phyloP scores from a whole-genome alignment of 164 flowering plant genomes.

The Umbellularia californica region DNA sequence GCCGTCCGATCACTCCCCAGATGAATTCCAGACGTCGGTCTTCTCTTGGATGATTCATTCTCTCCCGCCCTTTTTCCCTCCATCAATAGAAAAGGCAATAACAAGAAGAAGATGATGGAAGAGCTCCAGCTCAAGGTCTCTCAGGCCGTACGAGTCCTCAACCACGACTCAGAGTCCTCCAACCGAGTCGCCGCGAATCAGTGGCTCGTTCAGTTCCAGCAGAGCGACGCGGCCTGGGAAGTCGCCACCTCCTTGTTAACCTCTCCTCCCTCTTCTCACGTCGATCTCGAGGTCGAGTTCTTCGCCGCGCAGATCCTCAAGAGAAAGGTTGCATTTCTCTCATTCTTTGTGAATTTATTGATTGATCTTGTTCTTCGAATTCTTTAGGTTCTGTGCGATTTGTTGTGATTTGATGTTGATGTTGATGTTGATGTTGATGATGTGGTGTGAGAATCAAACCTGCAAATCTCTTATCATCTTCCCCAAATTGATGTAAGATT shows the following conservation, averaged over 20 bases:
- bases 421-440: no score
- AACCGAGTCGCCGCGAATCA: slow-evolving; percentile 95
- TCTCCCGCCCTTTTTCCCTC: background rate
- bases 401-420: no score
- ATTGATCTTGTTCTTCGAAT: no score
- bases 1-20: slow-evolving; percentile 14
- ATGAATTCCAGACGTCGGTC: slow-evolving; percentile 14
- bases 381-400: no score
- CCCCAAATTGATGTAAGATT: no score
- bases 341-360: no score
- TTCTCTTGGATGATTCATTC: background rate
- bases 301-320: slow-evolving; percentile 96
- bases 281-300: slow-evolving; percentile 72
- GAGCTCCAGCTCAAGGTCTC: slow-evolving; percentile 75
- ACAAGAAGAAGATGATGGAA: slow-evolving; percentile 16
- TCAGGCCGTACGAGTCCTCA: slow-evolving; percentile 77
- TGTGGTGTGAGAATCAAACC: no score
- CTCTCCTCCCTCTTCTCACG: slow-evolving; percentile 30
- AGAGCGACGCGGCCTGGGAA: slow-evolving; percentile 85
- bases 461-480: no score
- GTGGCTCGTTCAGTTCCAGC: slow-evolving; percentile 97
- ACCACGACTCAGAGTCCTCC: slow-evolving; percentile 79
- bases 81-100: background rate
- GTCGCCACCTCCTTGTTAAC: slow-evolving; percentile 83
- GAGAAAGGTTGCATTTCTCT: slow-evolving; percentile 59